These are phyloP conservation scores for Dothideomycetes sp. DNA, from an alignment of 2,329 filamentous ascomycete genomes.

Conservation along the genomic window DNA sequence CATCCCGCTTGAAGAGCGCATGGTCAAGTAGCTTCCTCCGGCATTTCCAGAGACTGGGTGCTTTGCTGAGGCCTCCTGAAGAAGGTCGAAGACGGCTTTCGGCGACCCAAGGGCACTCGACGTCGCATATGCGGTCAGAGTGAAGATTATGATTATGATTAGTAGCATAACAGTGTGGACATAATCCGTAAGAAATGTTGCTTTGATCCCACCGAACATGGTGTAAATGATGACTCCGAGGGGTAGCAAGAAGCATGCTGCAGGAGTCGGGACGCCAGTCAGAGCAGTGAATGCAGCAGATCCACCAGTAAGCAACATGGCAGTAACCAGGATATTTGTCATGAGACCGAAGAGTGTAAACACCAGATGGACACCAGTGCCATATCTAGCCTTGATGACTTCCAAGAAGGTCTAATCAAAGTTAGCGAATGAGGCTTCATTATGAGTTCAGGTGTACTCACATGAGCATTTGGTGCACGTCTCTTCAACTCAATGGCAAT, in stretches of 20 bases:
- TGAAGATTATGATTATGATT: constrained; percentile 38
- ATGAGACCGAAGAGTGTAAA: constrained; percentile 17
- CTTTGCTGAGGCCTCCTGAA: constrained; percentile 31
- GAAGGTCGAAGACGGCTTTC: constrained; percentile 34
- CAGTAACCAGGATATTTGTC: constrained; percentile 27
- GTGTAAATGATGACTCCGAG: constrained; percentile 34
- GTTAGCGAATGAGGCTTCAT: too few relatives aligned
- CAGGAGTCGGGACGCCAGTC: constrained; percentile 16
- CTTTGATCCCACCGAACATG: constrained; percentile 36
- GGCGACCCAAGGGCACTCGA: constrained; percentile 33
- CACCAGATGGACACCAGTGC: constrained; percentile 13
- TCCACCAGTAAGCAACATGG: constrained; percentile 17
- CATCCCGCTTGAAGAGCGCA: constrained; percentile 15
- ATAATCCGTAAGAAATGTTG: constrained; percentile 38
- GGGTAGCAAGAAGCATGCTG: constrained; percentile 10
- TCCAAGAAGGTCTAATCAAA: constrained; percentile 41
- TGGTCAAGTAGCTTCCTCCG: constrained; percentile 34
- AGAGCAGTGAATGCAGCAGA: too few relatives aligned
- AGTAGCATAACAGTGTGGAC: constrained; percentile 37
- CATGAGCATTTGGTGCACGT: too few relatives aligned
- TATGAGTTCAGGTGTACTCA: constrained; percentile 38
- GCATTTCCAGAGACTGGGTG: constrained; percentile 36
- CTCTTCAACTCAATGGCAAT: too few relatives aligned
- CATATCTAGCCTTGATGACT: constrained; percentile 31
- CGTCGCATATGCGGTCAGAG: constrained; percentile 30